Evolutionary conservation across 352 stramenopile species (phyloP).

Genomic region (Phytophthora litchii): DNA sequence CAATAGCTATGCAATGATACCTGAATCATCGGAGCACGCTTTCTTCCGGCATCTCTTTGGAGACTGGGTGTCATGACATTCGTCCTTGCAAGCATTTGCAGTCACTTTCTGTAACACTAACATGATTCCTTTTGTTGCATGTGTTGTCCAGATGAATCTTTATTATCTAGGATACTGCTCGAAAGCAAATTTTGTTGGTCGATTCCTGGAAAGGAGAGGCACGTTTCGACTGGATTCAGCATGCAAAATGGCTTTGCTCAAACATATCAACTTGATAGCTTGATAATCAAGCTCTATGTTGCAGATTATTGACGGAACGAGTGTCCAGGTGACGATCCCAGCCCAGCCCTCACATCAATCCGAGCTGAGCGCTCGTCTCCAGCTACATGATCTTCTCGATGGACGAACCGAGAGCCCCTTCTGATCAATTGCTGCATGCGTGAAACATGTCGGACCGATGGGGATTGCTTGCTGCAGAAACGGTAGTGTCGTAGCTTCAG

Average conservation of each 20-base stretch:
- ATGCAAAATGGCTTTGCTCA: conserved; percentile 26
- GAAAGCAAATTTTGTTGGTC: background rate
- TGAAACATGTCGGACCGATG: conserved; percentile 5
- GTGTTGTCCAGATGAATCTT: no score
- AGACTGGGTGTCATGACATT: no score
- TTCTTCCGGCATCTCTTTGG: no score
- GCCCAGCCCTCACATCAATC: background rate
- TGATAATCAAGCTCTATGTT: conserved; percentile 15
- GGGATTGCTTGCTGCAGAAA: no score
- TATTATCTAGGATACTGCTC: background rate
- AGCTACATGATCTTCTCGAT: conserved; percentile 15
- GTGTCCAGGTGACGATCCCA: conserved; percentile 2
- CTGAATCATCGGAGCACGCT: no score
- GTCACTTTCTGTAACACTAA: no score
- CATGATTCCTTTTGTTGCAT: no score
- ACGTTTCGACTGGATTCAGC: conserved; percentile 2
- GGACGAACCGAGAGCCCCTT: conserved; percentile 23
- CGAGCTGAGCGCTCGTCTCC: conserved; percentile 7
- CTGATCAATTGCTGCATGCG: conserved; percentile 9
- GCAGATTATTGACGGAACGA: conserved; percentile 13
- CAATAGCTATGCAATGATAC: no score
- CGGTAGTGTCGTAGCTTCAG: no score
- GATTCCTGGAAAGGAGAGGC: conserved; percentile 1
- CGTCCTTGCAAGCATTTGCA: no score
- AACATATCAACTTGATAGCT: no score